Base-by-base conservation (phyloP, 2,329 filamentous ascomycete genomes). In the Chrysosporium queenslandicum region DNA sequence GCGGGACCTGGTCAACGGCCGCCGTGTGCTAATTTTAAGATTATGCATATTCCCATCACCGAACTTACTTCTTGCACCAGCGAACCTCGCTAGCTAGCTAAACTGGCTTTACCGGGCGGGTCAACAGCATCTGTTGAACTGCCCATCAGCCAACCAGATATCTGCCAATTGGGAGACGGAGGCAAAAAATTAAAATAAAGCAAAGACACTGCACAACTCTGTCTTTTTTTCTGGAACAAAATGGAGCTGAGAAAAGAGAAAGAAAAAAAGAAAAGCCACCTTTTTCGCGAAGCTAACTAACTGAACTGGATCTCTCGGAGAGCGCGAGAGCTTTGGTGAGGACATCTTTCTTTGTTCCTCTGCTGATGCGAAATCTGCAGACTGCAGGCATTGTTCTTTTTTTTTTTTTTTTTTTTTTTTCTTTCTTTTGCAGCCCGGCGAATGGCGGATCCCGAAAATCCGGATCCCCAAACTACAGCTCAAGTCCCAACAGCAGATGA, bases 371-470 rank as follows among this genome's bases (percentile, higher is more conserved):
- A 25, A 46, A 36, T 32, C 27, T 46, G 43, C 29, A 46, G 23
- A 14, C n/a, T 20, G 41, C 42, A 18, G 36, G n/a, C n/a, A n/a
- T n/a, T n/a, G n/a, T n/a, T n/a, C n/a, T n/a, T n/a, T n/a, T n/a
- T n/a, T n/a, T n/a, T n/a, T n/a, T n/a, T n/a, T n/a, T n/a, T n/a
- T n/a, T n/a, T n/a, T n/a, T n/a, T n/a, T n/a, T n/a, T n/a, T n/a
- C n/a, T n/a, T n/a, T n/a, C n/a, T n/a, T n/a, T n/a, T n/a, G n/a
- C n/a, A n/a, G n/a, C n/a, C 30, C 14, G 34, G 34, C 34, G 9
- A 18, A 14, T 14, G 47, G 32, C 42, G n/a, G 37, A 50, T 50
- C 47, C 37, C 47, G 47, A 42, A 23, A 42, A 50, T 42, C 34
- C n/a, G 34, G 34, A 37, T 37, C 32, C n/a, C n/a, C n/a, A n/a